phyloP scores from a whole-genome alignment of 1,284 basidiomycete species.

The Amylostereum areolatum region DNA sequence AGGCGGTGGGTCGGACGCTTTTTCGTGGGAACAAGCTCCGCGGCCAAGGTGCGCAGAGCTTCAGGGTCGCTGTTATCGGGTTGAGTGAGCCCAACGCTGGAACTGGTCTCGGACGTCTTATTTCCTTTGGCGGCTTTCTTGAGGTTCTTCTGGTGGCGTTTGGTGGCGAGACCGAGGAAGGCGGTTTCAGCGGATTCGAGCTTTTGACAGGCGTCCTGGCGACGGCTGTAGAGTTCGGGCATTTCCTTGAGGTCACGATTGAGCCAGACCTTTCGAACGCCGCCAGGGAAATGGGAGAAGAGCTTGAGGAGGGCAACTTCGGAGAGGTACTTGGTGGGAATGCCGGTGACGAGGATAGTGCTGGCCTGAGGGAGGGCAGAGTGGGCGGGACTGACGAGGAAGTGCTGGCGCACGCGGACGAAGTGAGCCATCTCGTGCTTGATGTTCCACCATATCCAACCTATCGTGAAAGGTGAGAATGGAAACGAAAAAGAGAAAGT shows the following conservation, averaged over 20 bases:
- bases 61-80: conserved; percentile 39
- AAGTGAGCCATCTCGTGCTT: conserved; percentile 78
- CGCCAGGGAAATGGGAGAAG: conserved; percentile 78
- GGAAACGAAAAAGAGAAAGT: background rate
- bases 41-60: conserved; percentile 32
- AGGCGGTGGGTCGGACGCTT: conserved; percentile 82
- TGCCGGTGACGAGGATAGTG: conserved; percentile 85
- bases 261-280: conserved; percentile 87
- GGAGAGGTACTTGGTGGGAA: conserved; percentile 75
- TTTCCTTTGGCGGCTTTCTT: conserved; percentile 29
- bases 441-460: conserved; percentile 83
- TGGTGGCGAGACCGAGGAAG: conserved; percentile 70
- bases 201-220: conserved; percentile 66
- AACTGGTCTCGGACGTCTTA: conserved; percentile 18
- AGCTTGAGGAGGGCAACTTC: conserved; percentile 59
- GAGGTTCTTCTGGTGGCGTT: conserved; percentile 47
- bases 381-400: conserved; percentile 75
- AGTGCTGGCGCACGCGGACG: conserved; percentile 76
- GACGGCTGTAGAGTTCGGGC: conserved; percentile 78
- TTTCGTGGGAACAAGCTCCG: conserved; percentile 57
- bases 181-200: conserved; percentile 83
- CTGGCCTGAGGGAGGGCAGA: conserved; percentile 74
- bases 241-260: conserved; percentile 81
- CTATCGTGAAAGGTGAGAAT: conserved; percentile 27
- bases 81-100: conserved; percentile 32